Percentiles rank a stretch among this genome's conserved stretches.
These are phyloP conservation scores for Gracilaria caudata DNA, from an alignment of 23 red algal species.

Conservation along the genomic window DNA sequence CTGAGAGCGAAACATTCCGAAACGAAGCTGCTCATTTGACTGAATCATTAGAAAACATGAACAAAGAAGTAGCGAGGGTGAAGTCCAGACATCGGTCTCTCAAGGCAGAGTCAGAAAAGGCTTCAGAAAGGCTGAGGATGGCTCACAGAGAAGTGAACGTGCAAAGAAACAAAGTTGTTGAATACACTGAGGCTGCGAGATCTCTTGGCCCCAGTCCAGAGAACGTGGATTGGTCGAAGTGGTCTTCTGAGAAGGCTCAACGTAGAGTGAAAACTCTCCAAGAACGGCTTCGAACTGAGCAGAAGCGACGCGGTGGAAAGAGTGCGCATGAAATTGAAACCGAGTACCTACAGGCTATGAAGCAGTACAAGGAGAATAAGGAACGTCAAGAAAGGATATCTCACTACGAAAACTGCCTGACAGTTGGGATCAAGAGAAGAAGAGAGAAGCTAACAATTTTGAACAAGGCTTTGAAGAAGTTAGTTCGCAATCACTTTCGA, in stretches of 20 bases:
- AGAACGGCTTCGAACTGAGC: constrained; percentile 66
- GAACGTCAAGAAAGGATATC: constrained; percentile 5
- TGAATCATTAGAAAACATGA: background rate
- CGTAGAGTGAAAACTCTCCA: constrained; percentile 45
- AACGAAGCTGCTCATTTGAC: constrained; percentile 13
- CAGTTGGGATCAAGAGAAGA: constrained; percentile 47
- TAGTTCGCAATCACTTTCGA: constrained; percentile 68
- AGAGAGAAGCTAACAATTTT: constrained; percentile 5
- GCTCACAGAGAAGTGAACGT: constrained; percentile 49
- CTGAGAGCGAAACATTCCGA: constrained; percentile 25
- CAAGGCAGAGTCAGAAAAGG: constrained; percentile 21
- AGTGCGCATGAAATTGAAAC: constrained; percentile 66
- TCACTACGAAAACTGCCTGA: constrained; percentile 37
- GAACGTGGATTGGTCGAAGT: constrained; percentile 23
- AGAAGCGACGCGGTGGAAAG: constrained; percentile 56
- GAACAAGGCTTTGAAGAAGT: constrained; percentile 35
- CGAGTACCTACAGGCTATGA: constrained; percentile 66
- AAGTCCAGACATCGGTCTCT: constrained; percentile 40
- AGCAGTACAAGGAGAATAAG: constrained; percentile 52
- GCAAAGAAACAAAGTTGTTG: constrained; percentile 27
- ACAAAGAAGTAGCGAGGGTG: constrained; percentile 20
- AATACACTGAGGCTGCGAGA: constrained; percentile 27
- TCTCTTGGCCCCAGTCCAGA: constrained; percentile 38
- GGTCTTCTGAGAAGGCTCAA: constrained; percentile 47
- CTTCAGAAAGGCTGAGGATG: background rate